Evolutionary conservation across 1,284 basidiomycete species (phyloP).

Genomic region (Grifola frondosa): DNA sequence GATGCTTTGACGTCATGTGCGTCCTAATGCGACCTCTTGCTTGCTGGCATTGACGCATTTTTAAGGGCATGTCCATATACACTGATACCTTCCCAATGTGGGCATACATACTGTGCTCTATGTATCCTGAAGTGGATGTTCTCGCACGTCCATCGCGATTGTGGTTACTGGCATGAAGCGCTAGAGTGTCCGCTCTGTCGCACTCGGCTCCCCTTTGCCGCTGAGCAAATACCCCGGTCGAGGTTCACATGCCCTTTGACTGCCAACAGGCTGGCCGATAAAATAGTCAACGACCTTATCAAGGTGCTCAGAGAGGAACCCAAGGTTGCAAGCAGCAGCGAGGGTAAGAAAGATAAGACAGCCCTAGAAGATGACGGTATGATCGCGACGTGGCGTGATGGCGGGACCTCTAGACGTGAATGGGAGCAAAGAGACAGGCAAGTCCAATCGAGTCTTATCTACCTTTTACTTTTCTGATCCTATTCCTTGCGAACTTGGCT

Average conservation of each 20-base stretch:
- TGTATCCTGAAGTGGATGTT: constrained; percentile 70
- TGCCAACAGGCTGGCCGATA: constrained; percentile 56
- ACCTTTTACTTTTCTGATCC: background rate
- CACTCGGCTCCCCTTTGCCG: constrained; percentile 47
- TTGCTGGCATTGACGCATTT: background rate
- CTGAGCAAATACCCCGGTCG: constrained; percentile 47
- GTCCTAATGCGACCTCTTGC: constrained; percentile 18
- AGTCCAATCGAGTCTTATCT: background rate
- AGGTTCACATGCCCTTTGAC: constrained; percentile 57
- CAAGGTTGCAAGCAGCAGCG: background rate
- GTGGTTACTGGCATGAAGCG: constrained; percentile 63
- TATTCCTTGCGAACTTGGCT: background rate
- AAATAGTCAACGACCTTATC: constrained; percentile 47
- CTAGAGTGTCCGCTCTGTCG: constrained; percentile 69
- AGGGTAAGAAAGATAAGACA: constrained; percentile 3
- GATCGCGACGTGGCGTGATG: constrained; percentile 14
- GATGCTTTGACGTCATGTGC: constrained; percentile 44
- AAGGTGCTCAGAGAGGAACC: constrained; percentile 35
- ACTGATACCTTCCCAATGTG: constrained; percentile 55
- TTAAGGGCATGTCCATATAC: constrained; percentile 56
- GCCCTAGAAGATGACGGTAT: constrained; percentile 3
- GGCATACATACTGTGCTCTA: constrained; percentile 64
- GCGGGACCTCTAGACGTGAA: constrained; percentile 13
- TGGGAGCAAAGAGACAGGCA: constrained; percentile 20
- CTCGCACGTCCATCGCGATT: constrained; percentile 55